Base-by-base conservation (phyloP, 352 stramenopile genomes). In the Plasmopara muralis region DNA sequence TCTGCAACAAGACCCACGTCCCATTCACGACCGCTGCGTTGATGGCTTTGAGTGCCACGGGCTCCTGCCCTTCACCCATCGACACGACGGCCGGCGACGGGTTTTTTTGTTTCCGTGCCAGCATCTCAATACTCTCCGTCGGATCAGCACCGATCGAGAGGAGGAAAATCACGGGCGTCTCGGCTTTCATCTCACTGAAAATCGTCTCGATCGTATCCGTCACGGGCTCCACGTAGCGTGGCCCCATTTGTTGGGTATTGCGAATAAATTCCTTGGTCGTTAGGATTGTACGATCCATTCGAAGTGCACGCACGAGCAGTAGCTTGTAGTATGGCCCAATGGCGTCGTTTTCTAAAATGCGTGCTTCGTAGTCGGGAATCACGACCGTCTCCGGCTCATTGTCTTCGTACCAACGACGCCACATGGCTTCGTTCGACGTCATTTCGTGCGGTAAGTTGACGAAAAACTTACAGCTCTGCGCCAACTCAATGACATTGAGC, bases 121-220 rank as follows among this genome's bases (percentile, higher is more conserved):
- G 74, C 38, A 96, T 88, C 61, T 99, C 95, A 55, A 99, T 99
- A 43, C 85, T 95, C 58, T 99, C 95, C 0, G 96, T 99, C 30
- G 96, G 96, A 68, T 99, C 96, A 16, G 95, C 94, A 15, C 96
- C 96, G 49, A 97, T 91, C 31, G 93, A 98, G 0, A 99, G 72
- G 25, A 99, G 74, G 70, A 99, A 99, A 47, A 99, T 98, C 28
- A 98, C 95, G 12, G 96, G 96, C 29, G 97, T 97, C 51, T 96
- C 79, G 0, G 89, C 85, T 25, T 87, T 79, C 95, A 98, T 99
- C 53, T 97, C 93, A 53, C 86, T 85, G 53, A 98, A 99, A 57
- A 98, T 98, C 59, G 85, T 97, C 66, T 99, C 95, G 50, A 99
- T 98, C 45, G 95, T 99, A 64, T 99, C 96, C 0, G 96, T 99